Conservation (phyloP, 1,139 yeast species). For the Geotrichum reessii region DNA sequence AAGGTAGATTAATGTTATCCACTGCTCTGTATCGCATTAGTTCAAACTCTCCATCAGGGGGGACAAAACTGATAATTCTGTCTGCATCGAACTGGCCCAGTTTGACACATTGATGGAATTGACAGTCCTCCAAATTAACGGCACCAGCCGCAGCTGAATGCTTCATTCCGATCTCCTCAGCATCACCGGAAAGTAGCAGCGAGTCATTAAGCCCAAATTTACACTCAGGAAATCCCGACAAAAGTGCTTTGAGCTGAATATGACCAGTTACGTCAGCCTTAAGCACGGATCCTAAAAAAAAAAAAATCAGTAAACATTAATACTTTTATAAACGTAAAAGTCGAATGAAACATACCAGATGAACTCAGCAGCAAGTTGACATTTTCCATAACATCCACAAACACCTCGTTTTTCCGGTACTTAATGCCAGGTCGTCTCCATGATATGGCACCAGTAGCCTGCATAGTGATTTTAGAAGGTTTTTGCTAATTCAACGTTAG, state of each 20-base stretch:
- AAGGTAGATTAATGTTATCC: constrained; percentile 64
- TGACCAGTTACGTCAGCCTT: constrained; percentile 75
- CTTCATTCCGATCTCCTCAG: constrained; percentile 26
- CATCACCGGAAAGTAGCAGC: constrained; percentile 27
- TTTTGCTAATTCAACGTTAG: constrained; percentile 16
- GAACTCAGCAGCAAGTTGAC: constrained; percentile 57
- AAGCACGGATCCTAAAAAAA: constrained; percentile 41
- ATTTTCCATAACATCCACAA: constrained; percentile 69
- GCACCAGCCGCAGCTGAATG: constrained; percentile 43
- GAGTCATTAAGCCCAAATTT: constrained; percentile 57
- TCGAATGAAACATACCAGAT: constrained; percentile 27
- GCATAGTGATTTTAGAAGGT: constrained; percentile 37
- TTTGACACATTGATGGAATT: constrained; percentile 84
- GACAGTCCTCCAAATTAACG: constrained; percentile 67
- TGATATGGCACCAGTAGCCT: constrained; percentile 44
- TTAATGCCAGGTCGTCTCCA: constrained; percentile 74
- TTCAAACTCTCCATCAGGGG: constrained; percentile 92
- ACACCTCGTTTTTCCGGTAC: constrained; percentile 77
- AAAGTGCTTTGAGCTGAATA: constrained; percentile 62
- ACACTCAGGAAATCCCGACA: constrained; percentile 75
- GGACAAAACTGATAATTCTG: constrained; percentile 64
- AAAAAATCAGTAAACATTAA: constrained; percentile 24
- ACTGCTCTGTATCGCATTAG: constrained; percentile 67
- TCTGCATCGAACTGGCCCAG: constrained; percentile 62
- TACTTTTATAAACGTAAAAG: constrained; percentile 37